phyloP scores from a whole-genome alignment of 2,329 filamentous ascomycete genomes.

The Microdochium trichocladiopsis region DNA sequence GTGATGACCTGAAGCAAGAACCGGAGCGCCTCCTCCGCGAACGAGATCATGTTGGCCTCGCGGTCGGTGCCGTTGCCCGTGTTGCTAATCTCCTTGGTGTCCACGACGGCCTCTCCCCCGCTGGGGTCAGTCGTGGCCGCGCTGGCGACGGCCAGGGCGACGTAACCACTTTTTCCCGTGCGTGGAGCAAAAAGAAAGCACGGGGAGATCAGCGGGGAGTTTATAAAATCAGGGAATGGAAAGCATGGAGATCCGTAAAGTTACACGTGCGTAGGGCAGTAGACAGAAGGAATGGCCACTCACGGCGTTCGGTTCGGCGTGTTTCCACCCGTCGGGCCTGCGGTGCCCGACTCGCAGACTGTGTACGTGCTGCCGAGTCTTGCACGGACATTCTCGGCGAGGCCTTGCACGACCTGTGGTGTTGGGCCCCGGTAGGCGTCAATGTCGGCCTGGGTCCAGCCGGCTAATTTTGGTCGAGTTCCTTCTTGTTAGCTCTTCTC shows the following conservation, averaged over 20 bases:
- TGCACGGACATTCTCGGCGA: conserved; percentile 49
- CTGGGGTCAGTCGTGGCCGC: neutral
- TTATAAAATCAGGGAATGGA: too few species aligned
- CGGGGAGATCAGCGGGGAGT: too few species aligned
- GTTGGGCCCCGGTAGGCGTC: conserved; percentile 52
- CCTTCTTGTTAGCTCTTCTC: too few species aligned
- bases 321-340: conserved; percentile 53
- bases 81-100: conserved; percentile 42
- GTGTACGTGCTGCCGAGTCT: conserved; percentile 49
- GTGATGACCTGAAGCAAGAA: conserved; percentile 48
- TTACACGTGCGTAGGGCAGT: too few species aligned
- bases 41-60: conserved; percentile 55
- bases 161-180: conserved; percentile 40
- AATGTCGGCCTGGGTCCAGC: conserved; percentile 50
- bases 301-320: conserved; percentile 49
- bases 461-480: too few species aligned
- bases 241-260: too few species aligned
- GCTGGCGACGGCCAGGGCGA: conserved; percentile 52
- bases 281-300: neutral
- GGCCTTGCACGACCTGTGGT: conserved; percentile 44
- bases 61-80: conserved; percentile 46
- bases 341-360: conserved; percentile 53
- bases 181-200: neutral
- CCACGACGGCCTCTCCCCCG: conserved; percentile 32
- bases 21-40: conserved; percentile 50